These are phyloP conservation scores for Cocos nucifera DNA, from an alignment of 176 grass and related monocot species.

Conservation along the genomic window DNA sequence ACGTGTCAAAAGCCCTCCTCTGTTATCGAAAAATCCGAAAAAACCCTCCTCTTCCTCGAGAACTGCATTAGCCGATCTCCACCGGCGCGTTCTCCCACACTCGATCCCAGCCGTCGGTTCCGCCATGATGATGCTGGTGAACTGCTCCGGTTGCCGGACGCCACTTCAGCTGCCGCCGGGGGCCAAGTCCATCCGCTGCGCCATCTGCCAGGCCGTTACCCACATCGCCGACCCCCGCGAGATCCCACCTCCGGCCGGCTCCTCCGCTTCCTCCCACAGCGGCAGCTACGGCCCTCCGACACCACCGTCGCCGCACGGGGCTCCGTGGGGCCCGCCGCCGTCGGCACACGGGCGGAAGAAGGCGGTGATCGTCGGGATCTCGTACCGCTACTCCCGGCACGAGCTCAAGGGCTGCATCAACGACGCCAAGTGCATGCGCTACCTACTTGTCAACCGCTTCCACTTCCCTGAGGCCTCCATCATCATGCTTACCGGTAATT, in stretches of 20 bases:
- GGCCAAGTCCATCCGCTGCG: conserved; percentile 73
- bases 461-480: conserved; percentile 83
- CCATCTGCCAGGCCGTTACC: conserved; percentile 70
- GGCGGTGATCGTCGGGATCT: conserved; percentile 92
- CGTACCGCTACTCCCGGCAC: conserved; percentile 75
- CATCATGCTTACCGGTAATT: conserved; percentile 81
- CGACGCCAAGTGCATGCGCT: conserved; percentile 97
- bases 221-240: conserved; percentile 36
- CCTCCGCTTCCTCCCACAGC: background rate
- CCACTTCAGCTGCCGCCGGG: conserved; percentile 73
- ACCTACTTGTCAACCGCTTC: conserved; percentile 81
- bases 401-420: conserved; percentile 98
- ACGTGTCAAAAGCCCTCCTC: too few species aligned
- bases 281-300: background rate
- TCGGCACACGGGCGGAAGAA: conserved; percentile 73
- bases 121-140: conserved; percentile 55
- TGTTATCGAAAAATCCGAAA: too few species aligned
- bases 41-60: too few species aligned
- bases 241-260: background rate
- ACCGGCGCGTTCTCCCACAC: too few species aligned
- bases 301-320: conserved; percentile 10
- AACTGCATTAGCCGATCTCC: too few species aligned
- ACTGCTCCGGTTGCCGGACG: conserved; percentile 84
- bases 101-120: too few species aligned
- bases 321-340: conserved; percentile 46